Base-by-base conservation (phyloP, 352 stramenopile genomes). In the Pythium angustatum region DNA sequence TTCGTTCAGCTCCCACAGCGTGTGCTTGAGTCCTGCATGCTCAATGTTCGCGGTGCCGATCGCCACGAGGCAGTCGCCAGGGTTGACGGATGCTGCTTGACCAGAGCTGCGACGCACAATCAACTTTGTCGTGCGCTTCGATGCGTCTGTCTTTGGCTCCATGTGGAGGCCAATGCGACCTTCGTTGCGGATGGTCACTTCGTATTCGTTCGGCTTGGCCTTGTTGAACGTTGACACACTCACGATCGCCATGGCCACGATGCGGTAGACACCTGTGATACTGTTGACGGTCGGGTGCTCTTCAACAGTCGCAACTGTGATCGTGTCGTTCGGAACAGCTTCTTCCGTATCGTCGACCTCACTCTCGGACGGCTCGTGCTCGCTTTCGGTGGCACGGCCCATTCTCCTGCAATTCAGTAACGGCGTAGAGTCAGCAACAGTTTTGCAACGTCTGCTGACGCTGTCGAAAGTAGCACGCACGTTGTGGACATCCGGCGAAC, bases 21-120 rank as follows among this genome's bases (percentile, higher is more conserved):
- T 93, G 64, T 94, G 87, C 69, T 93, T 91, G 3, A 96, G 71
- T 15, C 87, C 87, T 30, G 87, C 85, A 50, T 94, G 81, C 64
- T 96, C 87, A 28, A 93, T 90, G 58, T 94, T 92, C 4, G 79
- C 82, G 33, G 79, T 86, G n/a, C 85, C 80, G 36, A 96, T 93
- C 9, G 79, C 82, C 36, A 94, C 84, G 30, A 96, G 74, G 51
- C 79, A 85, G 62, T 96, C 87, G 15, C 85, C 85, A n/a, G 83
- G 83, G 41, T 88, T 93, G 28, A 96, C 87, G 7, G 81, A 74
- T 22, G 83, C 83, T 3, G 81, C 65, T 68, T 94, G 85, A 1
- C 83, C 83, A 11, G 81, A 77, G 43, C 85, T 92, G 27, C 83
- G 79, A 21, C 78, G 81, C 36, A 94, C 85, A 70, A 94, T 91